A percentile compares a stretch with the other conserved stretches of the same genome.
These are phyloP conservation scores for Dendrocalamus latiflorus DNA, from an alignment of 202 grass and related monocot species.

Conservation along the genomic window DNA sequence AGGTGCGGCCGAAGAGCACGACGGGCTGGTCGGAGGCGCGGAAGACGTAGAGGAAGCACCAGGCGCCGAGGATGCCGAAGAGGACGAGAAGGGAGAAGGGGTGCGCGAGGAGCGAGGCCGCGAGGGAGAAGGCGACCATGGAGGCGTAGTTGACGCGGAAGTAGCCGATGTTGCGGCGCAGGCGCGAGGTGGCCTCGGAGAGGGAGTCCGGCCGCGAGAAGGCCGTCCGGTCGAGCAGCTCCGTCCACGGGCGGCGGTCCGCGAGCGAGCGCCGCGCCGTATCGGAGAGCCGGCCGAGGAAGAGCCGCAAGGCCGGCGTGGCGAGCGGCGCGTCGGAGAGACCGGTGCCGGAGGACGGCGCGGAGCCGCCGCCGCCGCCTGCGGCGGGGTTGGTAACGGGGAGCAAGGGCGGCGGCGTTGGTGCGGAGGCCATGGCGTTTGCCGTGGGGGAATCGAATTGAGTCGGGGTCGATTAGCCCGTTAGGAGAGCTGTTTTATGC, in stretches of 20 bases:
- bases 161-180: constrained; percentile 78
- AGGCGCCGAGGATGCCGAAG: constrained; percentile 61
- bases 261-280: constrained; percentile 62
- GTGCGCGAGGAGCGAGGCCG: constrained; percentile 67
- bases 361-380: neutral
- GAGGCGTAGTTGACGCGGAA: constrained; percentile 95
- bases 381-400: constrained; percentile 50
- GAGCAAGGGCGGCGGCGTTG: constrained; percentile 47
- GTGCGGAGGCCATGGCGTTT: constrained; percentile 32
- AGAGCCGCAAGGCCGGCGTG: constrained; percentile 60
- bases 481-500: constrained; percentile 12
- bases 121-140: constrained; percentile 60
- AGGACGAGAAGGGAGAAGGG: constrained; percentile 84
- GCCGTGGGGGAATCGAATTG: neutral
- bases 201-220: constrained; percentile 69
- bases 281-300: constrained; percentile 58
- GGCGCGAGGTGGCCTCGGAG: constrained; percentile 64
- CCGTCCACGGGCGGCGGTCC: constrained; percentile 69
- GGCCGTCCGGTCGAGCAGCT: constrained; percentile 74
- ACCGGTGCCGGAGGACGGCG: constrained; percentile 5
- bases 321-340: constrained; percentile 31
- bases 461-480: neutral
- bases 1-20: constrained; percentile 75
- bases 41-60: constrained; percentile 87
- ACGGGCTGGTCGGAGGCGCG: constrained; percentile 69